Percentiles rank a stretch among this genome's conserved stretches.
Conservation (phyloP, 371 early-diverging fungal species). For the Apophysomyces ossiformis region DNA sequence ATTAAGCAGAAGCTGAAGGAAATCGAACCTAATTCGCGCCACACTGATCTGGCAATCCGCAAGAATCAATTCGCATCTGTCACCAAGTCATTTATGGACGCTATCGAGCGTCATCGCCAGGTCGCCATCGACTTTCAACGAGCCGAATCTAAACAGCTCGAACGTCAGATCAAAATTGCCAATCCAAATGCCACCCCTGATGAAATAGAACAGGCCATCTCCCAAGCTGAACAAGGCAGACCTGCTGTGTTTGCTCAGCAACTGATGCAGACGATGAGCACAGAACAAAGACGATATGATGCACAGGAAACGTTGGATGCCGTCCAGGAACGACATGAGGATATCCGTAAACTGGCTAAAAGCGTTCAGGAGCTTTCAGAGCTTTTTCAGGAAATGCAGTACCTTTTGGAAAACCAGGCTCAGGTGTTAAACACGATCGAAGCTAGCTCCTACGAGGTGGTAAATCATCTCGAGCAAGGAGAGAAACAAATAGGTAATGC, state of each 20-base stretch:
- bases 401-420: slow-evolving; percentile 44
- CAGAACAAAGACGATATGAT: slow-evolving; percentile 44
- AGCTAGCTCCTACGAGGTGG: slow-evolving; percentile 39
- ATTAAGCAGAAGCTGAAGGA: slow-evolving; percentile 51
- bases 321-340: slow-evolving; percentile 56
- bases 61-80: slow-evolving; percentile 52
- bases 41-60: slow-evolving; percentile 50
- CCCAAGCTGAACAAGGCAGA: slow-evolving; percentile 47
- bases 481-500: slow-evolving; percentile 39
- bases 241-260: slow-evolving; percentile 55
- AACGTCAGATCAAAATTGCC: slow-evolving; percentile 54
- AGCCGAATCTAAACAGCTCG: slow-evolving; percentile 44
- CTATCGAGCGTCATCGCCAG: slow-evolving; percentile 46
- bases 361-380: slow-evolving; percentile 49
- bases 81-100: slow-evolving; percentile 49
- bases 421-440: slow-evolving; percentile 49
- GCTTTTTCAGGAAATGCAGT: slow-evolving; percentile 53
- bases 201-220: slow-evolving; percentile 49
- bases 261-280: slow-evolving; percentile 41
- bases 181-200: slow-evolving; percentile 53
- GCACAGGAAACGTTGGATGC: slow-evolving; percentile 52
- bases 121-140: slow-evolving; percentile 51
- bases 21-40: slow-evolving; percentile 46
- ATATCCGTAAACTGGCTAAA: slow-evolving; percentile 48
- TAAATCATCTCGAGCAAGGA: slow-evolving; percentile 41